Evolutionary conservation across 2,329 filamentous ascomycete species (phyloP).

Genomic region (Lasiodiplodia gonubiensis): DNA sequence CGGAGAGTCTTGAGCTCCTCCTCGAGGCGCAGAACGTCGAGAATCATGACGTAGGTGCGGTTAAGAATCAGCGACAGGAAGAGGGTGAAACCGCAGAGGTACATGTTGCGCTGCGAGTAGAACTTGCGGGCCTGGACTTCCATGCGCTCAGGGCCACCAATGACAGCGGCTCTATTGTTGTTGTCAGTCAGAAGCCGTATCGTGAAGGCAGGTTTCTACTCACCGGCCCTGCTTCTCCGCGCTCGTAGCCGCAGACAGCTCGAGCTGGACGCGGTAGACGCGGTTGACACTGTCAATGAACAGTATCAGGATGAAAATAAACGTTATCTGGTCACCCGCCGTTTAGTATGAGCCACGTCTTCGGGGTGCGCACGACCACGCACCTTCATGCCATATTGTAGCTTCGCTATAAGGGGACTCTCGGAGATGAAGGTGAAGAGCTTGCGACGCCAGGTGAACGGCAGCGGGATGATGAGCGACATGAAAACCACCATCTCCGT

Average conservation of each 20-base stretch:
- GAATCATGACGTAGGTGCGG: constrained; percentile 97
- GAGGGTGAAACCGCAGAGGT: constrained; percentile 98
- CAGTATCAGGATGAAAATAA: constrained; percentile 97
- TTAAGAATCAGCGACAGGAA: constrained; percentile 99
- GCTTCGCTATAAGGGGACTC: constrained; percentile 81
- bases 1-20: constrained; percentile 87
- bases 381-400: constrained; percentile 97
- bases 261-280: constrained; percentile 94
- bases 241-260: constrained; percentile 76
- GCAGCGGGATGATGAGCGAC: constrained; percentile 82
- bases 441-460: constrained; percentile 82
- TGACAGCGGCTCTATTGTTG: constrained; percentile 65
- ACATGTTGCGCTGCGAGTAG: constrained; percentile 99
- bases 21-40: constrained; percentile 89
- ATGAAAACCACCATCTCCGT: constrained; percentile 83
- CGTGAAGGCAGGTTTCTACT: constrained; percentile 37
- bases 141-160: constrained; percentile 88
- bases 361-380: neutral
- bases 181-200: neutral
- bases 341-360: neutral
- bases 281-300: constrained; percentile 97
- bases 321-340: constrained; percentile 71
- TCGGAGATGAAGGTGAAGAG: constrained; percentile 97
- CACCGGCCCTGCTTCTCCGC: constrained; percentile 59
- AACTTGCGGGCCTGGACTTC: constrained; percentile 99